Conservation (phyloP, 208 protist genomes). For the Wallacemonas sp. region DNA sequence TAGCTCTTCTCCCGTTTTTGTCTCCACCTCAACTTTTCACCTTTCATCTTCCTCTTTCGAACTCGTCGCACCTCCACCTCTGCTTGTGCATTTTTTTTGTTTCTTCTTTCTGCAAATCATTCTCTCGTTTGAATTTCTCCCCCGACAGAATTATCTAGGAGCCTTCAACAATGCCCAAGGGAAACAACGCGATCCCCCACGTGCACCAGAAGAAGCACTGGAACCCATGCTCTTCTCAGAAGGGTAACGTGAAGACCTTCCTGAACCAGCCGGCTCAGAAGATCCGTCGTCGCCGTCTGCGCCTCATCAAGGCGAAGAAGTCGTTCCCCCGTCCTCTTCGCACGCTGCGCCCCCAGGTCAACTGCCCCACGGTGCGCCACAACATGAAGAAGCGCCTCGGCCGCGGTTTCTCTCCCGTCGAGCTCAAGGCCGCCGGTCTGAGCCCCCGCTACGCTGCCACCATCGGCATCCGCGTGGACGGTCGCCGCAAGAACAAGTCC, state of each 20-base stretch:
- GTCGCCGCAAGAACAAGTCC: slow-evolving; percentile 94
- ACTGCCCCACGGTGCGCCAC: slow-evolving; percentile 93
- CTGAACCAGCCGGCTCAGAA: slow-evolving; percentile 91
- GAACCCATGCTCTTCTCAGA: slow-evolving; percentile 65
- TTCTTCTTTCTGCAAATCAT: slow-evolving; percentile 4
- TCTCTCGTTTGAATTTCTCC: background rate
- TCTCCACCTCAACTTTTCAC: background rate
- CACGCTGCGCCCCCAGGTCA: slow-evolving; percentile 95
- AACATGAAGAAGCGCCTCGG: slow-evolving; percentile 96
- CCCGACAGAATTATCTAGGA: background rate
- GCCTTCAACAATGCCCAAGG: slow-evolving; percentile 87
- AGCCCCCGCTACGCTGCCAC: slow-evolving; percentile 86
- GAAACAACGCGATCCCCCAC: slow-evolving; percentile 96
- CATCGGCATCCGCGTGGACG: slow-evolving; percentile 97
- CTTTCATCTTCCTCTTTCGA: slow-evolving; percentile 5
- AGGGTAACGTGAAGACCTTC: slow-evolving; percentile 90
- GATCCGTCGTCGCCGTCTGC: slow-evolving; percentile 75
- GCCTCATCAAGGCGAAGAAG: slow-evolving; percentile 87
- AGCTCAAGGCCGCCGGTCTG: slow-evolving; percentile 95
- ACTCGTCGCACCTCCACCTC: background rate
- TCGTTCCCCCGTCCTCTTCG: slow-evolving; percentile 96
- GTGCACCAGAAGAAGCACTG: slow-evolving; percentile 89
- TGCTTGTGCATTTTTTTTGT: slow-evolving; percentile 11
- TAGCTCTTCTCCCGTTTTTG: slow-evolving; percentile 1
- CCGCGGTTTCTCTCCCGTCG: slow-evolving; percentile 96